These are phyloP conservation scores for Calocera viscosa DNA, from an alignment of 768 basidiomycete genomes.

Conservation along the genomic window DNA sequence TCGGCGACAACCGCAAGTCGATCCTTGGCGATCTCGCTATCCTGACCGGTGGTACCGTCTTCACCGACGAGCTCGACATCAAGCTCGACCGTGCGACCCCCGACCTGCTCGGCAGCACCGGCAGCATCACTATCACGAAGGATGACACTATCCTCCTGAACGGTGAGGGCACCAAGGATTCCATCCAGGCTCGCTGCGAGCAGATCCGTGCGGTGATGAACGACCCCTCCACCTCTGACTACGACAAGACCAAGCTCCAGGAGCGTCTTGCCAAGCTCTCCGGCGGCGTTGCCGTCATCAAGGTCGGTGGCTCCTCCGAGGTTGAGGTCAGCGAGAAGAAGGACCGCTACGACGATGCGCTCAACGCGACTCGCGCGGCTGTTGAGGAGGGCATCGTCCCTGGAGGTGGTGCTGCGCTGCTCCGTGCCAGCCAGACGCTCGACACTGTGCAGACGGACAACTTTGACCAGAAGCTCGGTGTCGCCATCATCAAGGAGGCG, in stretches of 20 bases:
- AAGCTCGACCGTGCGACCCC: constrained; percentile 84
- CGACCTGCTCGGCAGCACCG: constrained; percentile 83
- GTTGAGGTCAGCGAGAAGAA: constrained; percentile 99
- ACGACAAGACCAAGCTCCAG: constrained; percentile 87
- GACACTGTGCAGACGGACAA: constrained; percentile 57
- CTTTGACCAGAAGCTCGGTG: constrained; percentile 96
- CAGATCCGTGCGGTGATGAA: constrained; percentile 77
- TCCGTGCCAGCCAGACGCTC: constrained; percentile 70
- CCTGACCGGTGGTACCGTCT: constrained; percentile 94
- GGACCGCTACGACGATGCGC: constrained; percentile 92
- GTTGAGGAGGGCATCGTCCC: constrained; percentile 98
- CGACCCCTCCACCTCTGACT: constrained; percentile 80
- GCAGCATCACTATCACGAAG: constrained; percentile 88
- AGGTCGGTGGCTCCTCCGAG: constrained; percentile 85
- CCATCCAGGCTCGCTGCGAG: constrained; percentile 87
- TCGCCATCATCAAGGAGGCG: constrained; percentile 81
- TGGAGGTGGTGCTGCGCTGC: constrained; percentile 86
- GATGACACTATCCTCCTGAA: constrained; percentile 96
- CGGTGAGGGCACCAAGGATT: constrained; percentile 80
- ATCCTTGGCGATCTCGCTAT: constrained; percentile 95
- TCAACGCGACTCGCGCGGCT: constrained; percentile 95
- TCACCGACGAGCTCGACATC: constrained; percentile 92
- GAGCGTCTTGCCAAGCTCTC: constrained; percentile 92
- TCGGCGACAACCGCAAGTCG: constrained; percentile 98
- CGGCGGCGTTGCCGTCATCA: constrained; percentile 97